phyloP scores from a whole-genome alignment of 2,329 filamentous ascomycete genomes.

The Colletotrichum sp. region DNA sequence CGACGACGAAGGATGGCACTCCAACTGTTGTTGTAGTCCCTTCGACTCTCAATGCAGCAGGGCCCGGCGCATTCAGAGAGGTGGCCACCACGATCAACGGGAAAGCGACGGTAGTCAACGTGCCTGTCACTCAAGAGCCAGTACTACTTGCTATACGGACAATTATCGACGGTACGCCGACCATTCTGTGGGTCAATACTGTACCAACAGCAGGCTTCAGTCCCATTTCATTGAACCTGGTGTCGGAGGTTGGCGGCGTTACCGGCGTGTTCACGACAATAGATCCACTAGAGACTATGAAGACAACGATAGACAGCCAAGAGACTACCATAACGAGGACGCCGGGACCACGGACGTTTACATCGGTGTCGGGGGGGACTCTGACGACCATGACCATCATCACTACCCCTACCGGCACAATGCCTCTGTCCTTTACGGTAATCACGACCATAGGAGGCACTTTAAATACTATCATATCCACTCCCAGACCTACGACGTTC shows the following conservation, averaged over 20 bases:
- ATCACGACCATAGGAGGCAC: constrained; percentile 29
- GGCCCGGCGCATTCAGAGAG: neutral
- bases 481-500: constrained; percentile 23
- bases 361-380: constrained; percentile 30
- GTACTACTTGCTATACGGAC: constrained; percentile 4
- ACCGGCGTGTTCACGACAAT: constrained; percentile 26
- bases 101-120: neutral
- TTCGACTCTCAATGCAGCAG: neutral
- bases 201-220: constrained; percentile 25
- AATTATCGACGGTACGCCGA: constrained; percentile 17
- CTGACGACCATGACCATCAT: constrained; percentile 26
- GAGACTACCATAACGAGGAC: constrained; percentile 28
- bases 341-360: constrained; percentile 26
- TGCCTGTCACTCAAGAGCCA: neutral
- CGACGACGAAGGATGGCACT: neutral
- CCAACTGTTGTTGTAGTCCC: neutral
- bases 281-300: constrained; percentile 25
- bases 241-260: constrained; percentile 28
- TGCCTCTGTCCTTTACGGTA: constrained; percentile 24
- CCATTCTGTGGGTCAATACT: constrained; percentile 19
- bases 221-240: constrained; percentile 27
- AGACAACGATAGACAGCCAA: constrained; percentile 27
- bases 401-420: constrained; percentile 29
- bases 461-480: constrained; percentile 9
- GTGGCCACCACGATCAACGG: neutral